Conservation (phyloP, 2,329 filamentous ascomycete genomes). For the Colletotrichum lini region DNA sequence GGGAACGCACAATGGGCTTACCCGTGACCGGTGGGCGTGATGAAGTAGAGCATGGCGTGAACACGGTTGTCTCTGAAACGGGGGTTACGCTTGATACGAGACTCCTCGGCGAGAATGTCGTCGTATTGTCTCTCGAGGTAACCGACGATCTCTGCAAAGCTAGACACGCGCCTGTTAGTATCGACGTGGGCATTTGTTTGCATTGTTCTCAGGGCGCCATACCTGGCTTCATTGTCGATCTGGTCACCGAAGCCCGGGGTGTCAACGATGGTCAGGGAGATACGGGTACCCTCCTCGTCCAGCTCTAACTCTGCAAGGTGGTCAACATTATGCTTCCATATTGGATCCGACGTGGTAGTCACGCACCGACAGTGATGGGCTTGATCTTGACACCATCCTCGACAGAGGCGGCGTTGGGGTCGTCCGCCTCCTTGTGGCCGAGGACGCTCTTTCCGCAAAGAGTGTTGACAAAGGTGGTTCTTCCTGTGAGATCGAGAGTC, state of each 20-base stretch:
- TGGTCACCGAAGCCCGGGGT: constrained; percentile 98
- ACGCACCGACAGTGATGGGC: constrained; percentile 92
- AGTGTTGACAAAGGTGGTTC: constrained; percentile 99
- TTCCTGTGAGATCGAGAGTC: constrained; percentile 69
- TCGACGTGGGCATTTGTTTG: too few relatives aligned
- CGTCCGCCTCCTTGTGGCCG: constrained; percentile 91
- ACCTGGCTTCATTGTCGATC: constrained; percentile 99
- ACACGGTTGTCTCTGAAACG: constrained; percentile 99
- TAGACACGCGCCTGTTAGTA: constrained; percentile 54
- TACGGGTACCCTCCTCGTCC: constrained; percentile 98
- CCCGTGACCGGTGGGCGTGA: constrained; percentile 97
- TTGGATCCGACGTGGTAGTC: neutral
- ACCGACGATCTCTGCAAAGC: constrained; percentile 97
- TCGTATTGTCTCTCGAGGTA: constrained; percentile 99
- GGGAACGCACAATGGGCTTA: constrained; percentile 57
- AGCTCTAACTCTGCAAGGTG: constrained; percentile 84
- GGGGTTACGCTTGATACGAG: constrained; percentile 99
- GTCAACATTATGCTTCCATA: constrained; percentile 19
- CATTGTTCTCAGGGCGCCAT: constrained; percentile 48
- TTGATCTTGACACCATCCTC: constrained; percentile 99
- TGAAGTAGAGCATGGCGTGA: constrained; percentile 98
- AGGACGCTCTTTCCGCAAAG: constrained; percentile 96
- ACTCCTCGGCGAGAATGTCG: constrained; percentile 98
- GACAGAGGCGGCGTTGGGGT: constrained; percentile 87
- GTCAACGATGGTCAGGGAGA: constrained; percentile 98